Conservation (phyloP, 257 asterid genomes). For the Nicotiana noctiflora region DNA sequence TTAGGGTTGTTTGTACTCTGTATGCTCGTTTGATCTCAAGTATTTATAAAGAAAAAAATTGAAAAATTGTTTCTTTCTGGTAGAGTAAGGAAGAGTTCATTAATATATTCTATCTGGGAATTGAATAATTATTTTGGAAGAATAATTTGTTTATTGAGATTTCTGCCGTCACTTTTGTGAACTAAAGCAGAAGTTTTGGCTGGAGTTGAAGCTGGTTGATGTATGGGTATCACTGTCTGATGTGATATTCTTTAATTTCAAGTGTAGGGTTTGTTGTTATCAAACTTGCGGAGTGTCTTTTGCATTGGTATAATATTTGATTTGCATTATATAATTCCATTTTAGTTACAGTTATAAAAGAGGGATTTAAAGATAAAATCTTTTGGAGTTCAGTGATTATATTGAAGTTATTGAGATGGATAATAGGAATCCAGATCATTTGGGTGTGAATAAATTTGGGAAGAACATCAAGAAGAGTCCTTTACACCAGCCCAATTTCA, state of each 20-base stretch:
- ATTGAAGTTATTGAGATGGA: conserved; percentile 36
- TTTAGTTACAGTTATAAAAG: conserved; percentile 2
- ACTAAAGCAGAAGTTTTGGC: not conserved
- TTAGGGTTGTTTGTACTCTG: not conserved
- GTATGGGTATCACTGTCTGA: not conserved
- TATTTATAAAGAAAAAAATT: not conserved
- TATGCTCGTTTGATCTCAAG: not conserved
- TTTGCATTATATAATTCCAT: not conserved
- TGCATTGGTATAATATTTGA: not conserved
- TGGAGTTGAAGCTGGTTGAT: not conserved
- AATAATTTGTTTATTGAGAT: not conserved
- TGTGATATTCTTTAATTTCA: not conserved
- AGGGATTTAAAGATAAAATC: not conserved
- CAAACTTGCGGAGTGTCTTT: not conserved
- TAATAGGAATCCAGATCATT: conserved; percentile 48
- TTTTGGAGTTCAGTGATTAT: not conserved
- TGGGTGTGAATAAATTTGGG: conserved; percentile 81
- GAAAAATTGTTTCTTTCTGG: not conserved
- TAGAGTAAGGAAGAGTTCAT: not conserved
- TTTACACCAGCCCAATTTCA: conserved; percentile 66
- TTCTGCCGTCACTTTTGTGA: not conserved
- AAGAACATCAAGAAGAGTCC: conserved; percentile 87
- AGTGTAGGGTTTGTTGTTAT: not conserved
- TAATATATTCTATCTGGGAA: not conserved
- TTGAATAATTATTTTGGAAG: not conserved